Evolutionary conservation across 164 flowering plant species (phyloP).

Genomic region (Buxus sempervirens): DNA sequence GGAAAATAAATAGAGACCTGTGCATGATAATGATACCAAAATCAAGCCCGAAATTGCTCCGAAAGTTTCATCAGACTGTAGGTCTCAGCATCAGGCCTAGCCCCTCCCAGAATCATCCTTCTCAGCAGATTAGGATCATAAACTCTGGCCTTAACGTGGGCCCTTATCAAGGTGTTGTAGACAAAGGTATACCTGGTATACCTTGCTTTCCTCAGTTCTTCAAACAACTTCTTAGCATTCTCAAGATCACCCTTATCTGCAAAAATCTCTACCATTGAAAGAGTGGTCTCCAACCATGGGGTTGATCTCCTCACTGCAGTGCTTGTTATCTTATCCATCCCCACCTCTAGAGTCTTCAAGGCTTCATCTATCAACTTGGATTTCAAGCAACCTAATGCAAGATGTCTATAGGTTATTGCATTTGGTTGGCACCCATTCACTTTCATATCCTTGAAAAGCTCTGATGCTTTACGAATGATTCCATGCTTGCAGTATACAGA

Average conservation of each 20-base stretch:
- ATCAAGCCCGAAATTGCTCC: conserved; percentile 52
- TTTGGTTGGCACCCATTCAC: conserved; percentile 60
- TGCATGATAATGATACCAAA: not conserved
- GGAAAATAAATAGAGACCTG: not conserved
- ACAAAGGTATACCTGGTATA: conserved; percentile 83
- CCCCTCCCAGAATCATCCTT: conserved; percentile 87
- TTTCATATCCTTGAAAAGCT: conserved; percentile 63
- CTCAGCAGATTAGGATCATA: conserved; percentile 69
- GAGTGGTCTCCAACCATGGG: conserved; percentile 90
- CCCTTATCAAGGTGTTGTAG: conserved; percentile 73
- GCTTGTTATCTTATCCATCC: conserved; percentile 32
- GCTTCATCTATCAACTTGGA: conserved; percentile 57
- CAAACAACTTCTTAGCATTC: conserved; percentile 71
- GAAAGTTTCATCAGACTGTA: conserved; percentile 73
- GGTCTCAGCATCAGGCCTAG: conserved; percentile 90
- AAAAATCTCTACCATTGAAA: conserved; percentile 58
- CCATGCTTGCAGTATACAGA: conserved; percentile 77
- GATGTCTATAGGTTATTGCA: conserved; percentile 75
- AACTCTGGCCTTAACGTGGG: conserved; percentile 76
- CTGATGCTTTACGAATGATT: conserved; percentile 53
- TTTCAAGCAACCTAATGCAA: conserved; percentile 80
- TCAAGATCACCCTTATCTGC: conserved; percentile 79
- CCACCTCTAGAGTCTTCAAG: conserved; percentile 60
- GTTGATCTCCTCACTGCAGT: conserved; percentile 53
- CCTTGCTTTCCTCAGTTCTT: conserved; percentile 57